These are phyloP conservation scores for Cystobasidium pallidum DNA, from an alignment of 1,284 basidiomycete species.

Conservation along the genomic window DNA sequence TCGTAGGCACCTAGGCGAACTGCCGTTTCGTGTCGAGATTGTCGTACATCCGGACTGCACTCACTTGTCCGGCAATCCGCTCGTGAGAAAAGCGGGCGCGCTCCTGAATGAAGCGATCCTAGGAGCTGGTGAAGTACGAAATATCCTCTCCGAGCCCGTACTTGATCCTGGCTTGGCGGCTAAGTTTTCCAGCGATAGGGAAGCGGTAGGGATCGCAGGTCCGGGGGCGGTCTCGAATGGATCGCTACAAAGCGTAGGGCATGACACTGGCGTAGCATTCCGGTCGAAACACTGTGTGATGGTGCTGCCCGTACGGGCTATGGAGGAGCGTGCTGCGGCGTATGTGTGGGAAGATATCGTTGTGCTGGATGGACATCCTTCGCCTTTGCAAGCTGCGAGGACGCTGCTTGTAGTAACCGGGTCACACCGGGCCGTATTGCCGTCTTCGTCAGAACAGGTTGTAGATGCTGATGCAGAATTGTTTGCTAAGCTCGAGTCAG, in stretches of 20 bases:
- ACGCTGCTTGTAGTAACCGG: no score
- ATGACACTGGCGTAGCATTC: not conserved
- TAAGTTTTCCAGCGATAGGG: not conserved
- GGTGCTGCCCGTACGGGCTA: not conserved
- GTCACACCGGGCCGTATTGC: no score
- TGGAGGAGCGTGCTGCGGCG: not conserved
- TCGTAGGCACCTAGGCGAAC: no score
- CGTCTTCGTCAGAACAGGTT: no score
- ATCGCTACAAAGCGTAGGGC: not conserved
- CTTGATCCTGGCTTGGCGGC: not conserved
- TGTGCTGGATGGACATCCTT: not conserved
- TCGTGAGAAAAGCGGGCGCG: constrained; percentile 5
- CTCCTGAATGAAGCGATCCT: not conserved
- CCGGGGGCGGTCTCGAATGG: constrained; percentile 17
- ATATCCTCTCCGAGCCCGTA: not conserved
- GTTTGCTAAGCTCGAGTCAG: not conserved
- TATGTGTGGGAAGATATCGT: not conserved
- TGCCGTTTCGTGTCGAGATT: no score
- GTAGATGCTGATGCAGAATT: not conserved
- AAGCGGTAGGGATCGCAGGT: constrained; percentile 4
- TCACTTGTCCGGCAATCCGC: no score
- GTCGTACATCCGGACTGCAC: no score
- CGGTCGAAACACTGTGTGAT: not conserved
- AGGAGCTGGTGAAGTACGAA: constrained; percentile 11
- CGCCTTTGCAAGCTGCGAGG: not conserved